These are phyloP conservation scores for Westerdykella ornata DNA, from an alignment of 2,329 filamentous ascomycete genomes.

Conservation along the genomic window DNA sequence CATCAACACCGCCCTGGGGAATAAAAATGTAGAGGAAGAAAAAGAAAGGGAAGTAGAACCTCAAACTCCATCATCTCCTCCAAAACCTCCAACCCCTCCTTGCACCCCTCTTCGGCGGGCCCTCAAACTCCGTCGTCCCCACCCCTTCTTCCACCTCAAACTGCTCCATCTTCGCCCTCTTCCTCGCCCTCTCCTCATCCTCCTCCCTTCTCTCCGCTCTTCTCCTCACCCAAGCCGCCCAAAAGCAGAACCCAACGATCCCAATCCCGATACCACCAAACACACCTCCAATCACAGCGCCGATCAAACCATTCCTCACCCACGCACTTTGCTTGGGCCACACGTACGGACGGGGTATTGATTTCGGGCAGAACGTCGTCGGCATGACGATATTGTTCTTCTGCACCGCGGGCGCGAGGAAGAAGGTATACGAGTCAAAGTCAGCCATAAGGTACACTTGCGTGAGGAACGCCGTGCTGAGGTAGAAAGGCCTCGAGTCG, in stretches of 20 bases:
- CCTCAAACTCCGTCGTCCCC: background rate
- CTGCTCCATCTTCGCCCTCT: conserved; percentile 36
- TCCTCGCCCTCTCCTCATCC: conserved; percentile 21
- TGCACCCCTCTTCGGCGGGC: background rate
- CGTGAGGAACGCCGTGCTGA: conserved; percentile 38
- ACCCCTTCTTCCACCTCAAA: background rate
- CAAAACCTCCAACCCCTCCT: background rate
- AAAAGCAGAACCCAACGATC: conserved; percentile 24
- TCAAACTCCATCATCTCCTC: background rate
- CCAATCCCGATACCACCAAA: conserved; percentile 31
- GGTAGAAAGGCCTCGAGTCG: conserved; percentile 29
- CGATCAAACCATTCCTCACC: conserved; percentile 32
- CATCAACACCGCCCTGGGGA: too few relatives aligned
- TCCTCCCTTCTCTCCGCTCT: conserved; percentile 23
- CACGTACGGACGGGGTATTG: conserved; percentile 30
- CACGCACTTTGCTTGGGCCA: conserved; percentile 25
- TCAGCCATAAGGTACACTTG: conserved; percentile 43
- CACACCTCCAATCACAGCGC: conserved; percentile 36
- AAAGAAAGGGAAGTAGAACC: too few relatives aligned
- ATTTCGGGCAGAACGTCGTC: conserved; percentile 36
- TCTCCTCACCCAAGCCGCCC: conserved; percentile 23
- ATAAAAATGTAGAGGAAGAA: too few relatives aligned
- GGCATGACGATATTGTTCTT: conserved; percentile 40
- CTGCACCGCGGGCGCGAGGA: conserved; percentile 37
- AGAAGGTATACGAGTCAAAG: conserved; percentile 38